phyloP scores from a whole-genome alignment of 495 filamentous ascomycete genomes.

The Penicillium steckii region DNA sequence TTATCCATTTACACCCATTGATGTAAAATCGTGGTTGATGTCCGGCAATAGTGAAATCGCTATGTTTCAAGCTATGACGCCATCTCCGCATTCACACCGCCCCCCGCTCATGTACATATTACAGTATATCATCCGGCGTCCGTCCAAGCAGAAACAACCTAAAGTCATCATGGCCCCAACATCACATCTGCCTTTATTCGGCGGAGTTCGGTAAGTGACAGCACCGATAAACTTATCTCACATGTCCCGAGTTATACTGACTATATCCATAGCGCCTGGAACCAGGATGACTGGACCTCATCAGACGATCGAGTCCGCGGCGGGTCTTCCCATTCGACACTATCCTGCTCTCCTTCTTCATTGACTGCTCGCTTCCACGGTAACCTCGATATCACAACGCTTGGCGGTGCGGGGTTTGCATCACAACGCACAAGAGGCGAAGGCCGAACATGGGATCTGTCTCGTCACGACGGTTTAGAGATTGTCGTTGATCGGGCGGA shows the following conservation, averaged over 20 bases:
- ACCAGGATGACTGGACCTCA: conserved; percentile 56
- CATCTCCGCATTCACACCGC: conserved; percentile 15
- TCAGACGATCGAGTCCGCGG: conserved; percentile 75
- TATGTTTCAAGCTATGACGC: conserved; percentile 20
- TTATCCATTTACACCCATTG: too few species aligned
- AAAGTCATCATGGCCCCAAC: conserved; percentile 11
- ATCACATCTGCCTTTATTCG: conserved; percentile 20
- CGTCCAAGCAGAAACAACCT: conserved; percentile 3
- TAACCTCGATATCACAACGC: conserved; percentile 65
- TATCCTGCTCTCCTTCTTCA: conserved; percentile 30
- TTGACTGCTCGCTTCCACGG: conserved; percentile 57
- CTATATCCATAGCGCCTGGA: conserved; percentile 37
- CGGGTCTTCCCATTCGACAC: conserved; percentile 59
- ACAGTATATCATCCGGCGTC: not conserved
- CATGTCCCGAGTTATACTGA: not conserved
- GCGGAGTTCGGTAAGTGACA: conserved; percentile 16
- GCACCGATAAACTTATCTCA: too few species aligned
- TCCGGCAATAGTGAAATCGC: too few species aligned
- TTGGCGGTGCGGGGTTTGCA: conserved; percentile 83
- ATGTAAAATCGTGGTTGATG: too few species aligned
- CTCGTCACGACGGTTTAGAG: conserved; percentile 54
- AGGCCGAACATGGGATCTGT: conserved; percentile 53
- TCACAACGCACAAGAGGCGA: conserved; percentile 65
- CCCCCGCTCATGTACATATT: not conserved
- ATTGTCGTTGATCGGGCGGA: conserved; percentile 34